Evolutionary conservation across 805 yeast genomes (phyloP).

Genomic region (Blastobotrys muscicola): DNA sequence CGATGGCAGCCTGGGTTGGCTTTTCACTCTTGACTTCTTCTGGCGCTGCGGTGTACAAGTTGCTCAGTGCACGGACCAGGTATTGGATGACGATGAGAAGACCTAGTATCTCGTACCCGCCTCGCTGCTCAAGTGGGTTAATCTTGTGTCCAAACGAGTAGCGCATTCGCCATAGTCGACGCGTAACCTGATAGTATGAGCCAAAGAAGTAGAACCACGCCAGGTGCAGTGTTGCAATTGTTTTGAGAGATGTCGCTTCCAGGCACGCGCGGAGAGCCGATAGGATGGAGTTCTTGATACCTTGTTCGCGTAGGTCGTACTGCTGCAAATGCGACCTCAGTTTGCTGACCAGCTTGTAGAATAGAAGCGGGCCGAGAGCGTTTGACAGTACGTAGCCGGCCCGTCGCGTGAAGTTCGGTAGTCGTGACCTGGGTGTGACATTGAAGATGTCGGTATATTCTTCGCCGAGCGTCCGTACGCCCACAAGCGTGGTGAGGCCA

Average conservation of each 20-base stretch:
- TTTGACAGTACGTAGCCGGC: constrained; percentile 51
- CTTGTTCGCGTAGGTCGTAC: neutral
- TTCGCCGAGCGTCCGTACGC: constrained; percentile 83
- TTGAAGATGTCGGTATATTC: constrained; percentile 66
- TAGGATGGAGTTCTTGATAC: neutral
- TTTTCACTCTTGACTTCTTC: constrained; percentile 7
- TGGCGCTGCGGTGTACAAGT: neutral
- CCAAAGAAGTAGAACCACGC: constrained; percentile 81
- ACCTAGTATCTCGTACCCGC: constrained; percentile 62
- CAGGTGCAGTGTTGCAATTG: constrained; percentile 57
- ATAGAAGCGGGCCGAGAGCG: constrained; percentile 51
- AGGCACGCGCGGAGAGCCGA: neutral
- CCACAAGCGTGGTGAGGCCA: constrained; percentile 63
- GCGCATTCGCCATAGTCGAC: constrained; percentile 68
- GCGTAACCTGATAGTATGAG: constrained; percentile 66
- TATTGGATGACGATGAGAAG: constrained; percentile 27
- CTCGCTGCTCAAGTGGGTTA: constrained; percentile 21
- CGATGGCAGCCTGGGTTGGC: constrained; percentile 25
- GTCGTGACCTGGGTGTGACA: constrained; percentile 13
- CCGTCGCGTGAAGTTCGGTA: constrained; percentile 31
- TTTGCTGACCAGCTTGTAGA: constrained; percentile 16
- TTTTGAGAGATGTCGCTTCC: constrained; percentile 15
- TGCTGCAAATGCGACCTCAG: constrained; percentile 5
- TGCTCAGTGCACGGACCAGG: constrained; percentile 3
- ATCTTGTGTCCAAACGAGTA: constrained; percentile 41